Base-by-base conservation (phyloP, 2,329 filamentous ascomycete genomes). In the Aspergillus tamarii region DNA sequence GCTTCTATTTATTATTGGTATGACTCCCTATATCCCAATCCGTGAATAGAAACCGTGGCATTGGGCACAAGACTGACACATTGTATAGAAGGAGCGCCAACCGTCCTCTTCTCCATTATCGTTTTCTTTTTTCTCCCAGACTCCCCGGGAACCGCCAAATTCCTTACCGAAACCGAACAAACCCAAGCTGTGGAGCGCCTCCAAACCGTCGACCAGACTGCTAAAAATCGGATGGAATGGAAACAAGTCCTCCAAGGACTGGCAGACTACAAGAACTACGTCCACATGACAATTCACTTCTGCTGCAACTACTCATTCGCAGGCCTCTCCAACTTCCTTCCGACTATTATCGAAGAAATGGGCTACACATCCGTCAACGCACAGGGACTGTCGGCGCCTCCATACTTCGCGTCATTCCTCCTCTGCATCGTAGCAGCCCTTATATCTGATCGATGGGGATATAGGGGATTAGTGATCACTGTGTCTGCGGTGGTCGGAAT, bases 131-230 rank as follows among this genome's bases (percentile, higher is more conserved):
- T 75, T 59, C 69, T 84, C 39, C 80, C 82, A 0, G 82, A 84
- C 64, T 78, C 75, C 36, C 81, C 81, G 0, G 77, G 78, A 57
- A 77, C 76, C 23, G 80, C 80, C 8, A 72, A 73, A 43, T 83
- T 82, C 55, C 67, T 83, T 45, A 76, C 66, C 4, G 78, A 80
- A 28, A 74, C 78, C 7, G 80, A 84, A 64, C 83, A 81, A 66
- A 78, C 81, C 26, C 74, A 85, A 60, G 83, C 84, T 48, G 81
- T 87, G 21, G 81, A 83, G 28, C 80, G 85, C 14, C 74, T 87
- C 2, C 23, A 58, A 7, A 41, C 54, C 10, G 21, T 53, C 56
- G 71, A 76, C 41, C 63, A 63, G 32, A 76, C 73, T 1, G 68
- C 63, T 0, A 76, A 76, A 48, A 65, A 60, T 30, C 66, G 66